Conservation (phyloP, 768 basidiomycete genomes). For the Coprinopsis marcescibilis region DNA sequence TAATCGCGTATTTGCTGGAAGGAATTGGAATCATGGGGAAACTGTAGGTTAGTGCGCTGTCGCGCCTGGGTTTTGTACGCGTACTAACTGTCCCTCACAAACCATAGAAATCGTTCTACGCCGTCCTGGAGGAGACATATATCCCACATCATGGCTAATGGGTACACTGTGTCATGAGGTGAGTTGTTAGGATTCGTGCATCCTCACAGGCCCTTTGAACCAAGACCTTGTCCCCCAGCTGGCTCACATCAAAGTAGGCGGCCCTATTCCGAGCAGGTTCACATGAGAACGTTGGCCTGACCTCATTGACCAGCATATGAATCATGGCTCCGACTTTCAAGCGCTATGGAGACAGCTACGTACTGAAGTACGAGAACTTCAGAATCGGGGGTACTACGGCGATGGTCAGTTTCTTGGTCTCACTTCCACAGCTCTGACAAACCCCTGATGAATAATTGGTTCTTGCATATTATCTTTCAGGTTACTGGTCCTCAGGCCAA, state of each 20-base stretch:
- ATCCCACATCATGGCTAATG: conserved; percentile 63
- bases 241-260: conserved; percentile 70
- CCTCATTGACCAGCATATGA: conserved; percentile 57
- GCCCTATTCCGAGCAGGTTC: neutral
- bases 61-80: neutral
- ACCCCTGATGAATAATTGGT: neutral
- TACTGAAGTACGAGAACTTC: conserved; percentile 63
- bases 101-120: conserved; percentile 71
- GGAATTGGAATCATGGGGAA: conserved; percentile 85
- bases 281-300: neutral
- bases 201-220: too few species aligned
- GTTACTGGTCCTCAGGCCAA: conserved; percentile 78
- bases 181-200: conserved; percentile 14
- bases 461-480: conserved; percentile 30
- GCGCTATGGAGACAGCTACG: conserved; percentile 63
- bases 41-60: conserved; percentile 48
- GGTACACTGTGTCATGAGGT: conserved; percentile 84
- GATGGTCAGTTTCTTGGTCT: conserved; percentile 46
- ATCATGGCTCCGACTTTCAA: conserved; percentile 76
- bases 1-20: conserved; percentile 72
- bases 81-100: neutral
- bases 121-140: conserved; percentile 52
- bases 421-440: neutral
- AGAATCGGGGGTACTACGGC: conserved; percentile 73
- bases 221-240: conserved; percentile 47